Evolutionary conservation across 2,329 filamentous ascomycete genomes (phyloP).

Genomic region (Nothophoma quercina): DNA sequence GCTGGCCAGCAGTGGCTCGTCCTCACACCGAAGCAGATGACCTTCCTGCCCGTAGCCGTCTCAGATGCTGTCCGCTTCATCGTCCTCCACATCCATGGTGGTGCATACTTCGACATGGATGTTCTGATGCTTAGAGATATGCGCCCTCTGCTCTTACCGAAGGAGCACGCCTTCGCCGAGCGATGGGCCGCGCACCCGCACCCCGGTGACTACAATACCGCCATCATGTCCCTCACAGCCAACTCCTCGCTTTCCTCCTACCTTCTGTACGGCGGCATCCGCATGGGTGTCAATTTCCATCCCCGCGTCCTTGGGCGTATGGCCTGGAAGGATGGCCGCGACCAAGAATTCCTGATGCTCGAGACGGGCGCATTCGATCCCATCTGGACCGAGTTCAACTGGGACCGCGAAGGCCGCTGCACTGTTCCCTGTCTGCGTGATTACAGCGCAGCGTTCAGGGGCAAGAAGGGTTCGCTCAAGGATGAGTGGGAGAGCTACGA

Average conservation of each 20-base stretch:
- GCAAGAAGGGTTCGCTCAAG: slow-evolving; percentile 53
- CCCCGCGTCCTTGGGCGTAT: slow-evolving; percentile 63
- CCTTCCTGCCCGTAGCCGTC: slow-evolving; percentile 65
- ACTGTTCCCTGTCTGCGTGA: slow-evolving; percentile 63
- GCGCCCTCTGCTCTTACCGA: slow-evolving; percentile 60
- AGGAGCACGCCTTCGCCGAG: slow-evolving; percentile 63
- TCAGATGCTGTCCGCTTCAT: slow-evolving; percentile 65
- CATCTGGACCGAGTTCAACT: slow-evolving; percentile 66
- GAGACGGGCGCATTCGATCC: slow-evolving; percentile 65
- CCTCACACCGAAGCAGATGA: slow-evolving; percentile 63
- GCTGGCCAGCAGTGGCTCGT: slow-evolving; percentile 62
- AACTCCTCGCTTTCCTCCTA: slow-evolving; percentile 64
- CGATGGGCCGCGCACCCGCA: slow-evolving; percentile 62
- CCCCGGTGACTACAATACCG: slow-evolving; percentile 65
- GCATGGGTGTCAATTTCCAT: slow-evolving; percentile 67
- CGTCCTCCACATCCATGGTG: slow-evolving; percentile 62
- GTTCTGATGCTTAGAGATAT: slow-evolving; percentile 63
- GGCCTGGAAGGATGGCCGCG: slow-evolving; percentile 63
- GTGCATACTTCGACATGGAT: slow-evolving; percentile 65
- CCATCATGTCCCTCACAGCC: slow-evolving; percentile 64
- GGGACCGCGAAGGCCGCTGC: slow-evolving; percentile 60
- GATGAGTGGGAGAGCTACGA: slow-evolving; percentile 64
- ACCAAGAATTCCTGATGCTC: slow-evolving; percentile 64
- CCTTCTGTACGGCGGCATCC: slow-evolving; percentile 62
- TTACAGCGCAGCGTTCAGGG: slow-evolving; percentile 62